A percentile compares a stretch with the other conserved stretches of the same genome.
Conservation (phyloP, 352 stramenopile species). For the Discostella stelligera region DNA sequence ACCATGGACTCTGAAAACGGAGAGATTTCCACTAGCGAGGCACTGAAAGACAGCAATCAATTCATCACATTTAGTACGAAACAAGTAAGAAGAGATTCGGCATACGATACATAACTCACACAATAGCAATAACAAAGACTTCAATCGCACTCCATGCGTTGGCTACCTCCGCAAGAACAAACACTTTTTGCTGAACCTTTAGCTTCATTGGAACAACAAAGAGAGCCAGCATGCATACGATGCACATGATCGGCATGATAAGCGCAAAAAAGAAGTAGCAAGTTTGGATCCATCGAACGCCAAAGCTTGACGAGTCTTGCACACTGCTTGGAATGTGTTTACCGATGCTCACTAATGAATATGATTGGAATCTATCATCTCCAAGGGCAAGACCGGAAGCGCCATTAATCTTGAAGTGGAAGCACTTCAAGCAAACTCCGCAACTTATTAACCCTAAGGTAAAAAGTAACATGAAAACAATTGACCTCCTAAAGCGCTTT, state of each 20-base stretch:
- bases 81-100: not conserved
- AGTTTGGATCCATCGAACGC: slow-evolving; percentile 68
- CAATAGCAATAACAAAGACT: slow-evolving; percentile 82
- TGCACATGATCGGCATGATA: slow-evolving; percentile 76
- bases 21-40: slow-evolving; percentile 79
- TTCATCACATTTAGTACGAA: not conserved
- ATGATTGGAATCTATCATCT: slow-evolving; percentile 47
- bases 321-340: slow-evolving; percentile 64
- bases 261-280: slow-evolving; percentile 83
- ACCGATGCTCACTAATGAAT: slow-evolving; percentile 76
- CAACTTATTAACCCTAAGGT: slow-evolving; percentile 59
- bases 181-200: slow-evolving; percentile 60
- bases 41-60: slow-evolving; percentile 48
- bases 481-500: slow-evolving; percentile 35
- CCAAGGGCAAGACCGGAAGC: slow-evolving; percentile 69
- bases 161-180: slow-evolving; percentile 75
- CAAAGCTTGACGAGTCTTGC: slow-evolving; percentile 56
- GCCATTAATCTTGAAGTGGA: slow-evolving; percentile 82
- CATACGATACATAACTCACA: slow-evolving; percentile 24
- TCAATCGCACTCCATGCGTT: slow-evolving; percentile 84
- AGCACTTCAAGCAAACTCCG: slow-evolving; percentile 72
- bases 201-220: slow-evolving; percentile 75
- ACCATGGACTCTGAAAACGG: slow-evolving; percentile 84
- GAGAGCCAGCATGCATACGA: slow-evolving; percentile 66
- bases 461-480: slow-evolving; percentile 46